A percentile compares a stretch with the other conserved stretches of the same genome.
These are phyloP conservation scores for Trametes villosa DNA, from an alignment of 768 basidiomycete genomes.

Conservation along the genomic window DNA sequence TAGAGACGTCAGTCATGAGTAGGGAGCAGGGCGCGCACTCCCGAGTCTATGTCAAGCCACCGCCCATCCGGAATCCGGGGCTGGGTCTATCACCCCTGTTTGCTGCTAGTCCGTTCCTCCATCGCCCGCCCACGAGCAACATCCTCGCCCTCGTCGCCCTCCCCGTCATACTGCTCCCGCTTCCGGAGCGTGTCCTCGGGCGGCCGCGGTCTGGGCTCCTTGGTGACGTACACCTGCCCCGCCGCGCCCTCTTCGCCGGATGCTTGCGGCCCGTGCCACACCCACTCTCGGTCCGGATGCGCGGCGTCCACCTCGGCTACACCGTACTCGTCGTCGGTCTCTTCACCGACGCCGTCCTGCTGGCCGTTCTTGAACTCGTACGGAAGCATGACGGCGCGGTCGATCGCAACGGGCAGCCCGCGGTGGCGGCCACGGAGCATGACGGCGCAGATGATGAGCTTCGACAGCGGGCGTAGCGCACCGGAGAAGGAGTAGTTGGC, in stretches of 20 bases:
- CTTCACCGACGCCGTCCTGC: conserved; percentile 9
- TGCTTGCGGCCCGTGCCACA: background rate
- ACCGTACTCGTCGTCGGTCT: conserved; percentile 10
- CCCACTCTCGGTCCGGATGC: background rate
- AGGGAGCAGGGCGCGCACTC: too few species aligned
- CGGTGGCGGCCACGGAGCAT: conserved; percentile 96
- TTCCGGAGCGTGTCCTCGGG: background rate
- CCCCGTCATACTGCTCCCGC: background rate
- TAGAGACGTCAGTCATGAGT: too few species aligned
- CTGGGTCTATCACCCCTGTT: too few species aligned
- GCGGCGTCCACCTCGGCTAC: background rate
- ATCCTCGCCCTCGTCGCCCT: background rate
- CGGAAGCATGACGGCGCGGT: conserved; percentile 84
- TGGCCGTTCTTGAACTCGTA: conserved; percentile 31
- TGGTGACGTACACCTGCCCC: background rate
- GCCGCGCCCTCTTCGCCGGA: too few species aligned
- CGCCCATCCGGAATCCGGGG: too few species aligned
- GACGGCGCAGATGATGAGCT: conserved; percentile 83
- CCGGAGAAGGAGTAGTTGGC: conserved; percentile 83
- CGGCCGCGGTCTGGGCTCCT: background rate
- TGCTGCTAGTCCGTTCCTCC: background rate
- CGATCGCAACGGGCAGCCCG: conserved; percentile 85
- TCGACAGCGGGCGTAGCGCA: conserved; percentile 77
- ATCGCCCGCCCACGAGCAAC: background rate
- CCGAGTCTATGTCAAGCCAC: background rate